Base-by-base conservation (phyloP, 768 basidiomycete species). In the Naganishia vaughanmartiniae region DNA sequence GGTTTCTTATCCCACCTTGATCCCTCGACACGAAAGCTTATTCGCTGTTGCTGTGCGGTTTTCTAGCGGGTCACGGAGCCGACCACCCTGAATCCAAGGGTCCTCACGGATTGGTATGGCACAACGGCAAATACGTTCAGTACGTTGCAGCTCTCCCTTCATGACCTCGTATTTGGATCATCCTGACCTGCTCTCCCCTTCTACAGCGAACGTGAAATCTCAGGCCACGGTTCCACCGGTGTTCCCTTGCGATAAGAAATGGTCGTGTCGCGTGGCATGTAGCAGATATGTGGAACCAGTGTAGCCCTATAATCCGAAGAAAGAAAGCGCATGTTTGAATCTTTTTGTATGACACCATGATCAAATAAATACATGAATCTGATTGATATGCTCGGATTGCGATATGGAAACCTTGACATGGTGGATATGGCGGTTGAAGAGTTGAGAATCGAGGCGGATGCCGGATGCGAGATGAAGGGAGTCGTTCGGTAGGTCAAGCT, bases 81-180 rank as follows among this genome's bases (percentile, higher is more conserved):
- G 53, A 70, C 24, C 60, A 65, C 54, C 51, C 54, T 45, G 71
- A 72, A 30, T 67, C 71, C 36, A 42, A 67, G 45, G 71, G 71
- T 54, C 71, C 71, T 33, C 71, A 72, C 71, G 71, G 71, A 51
- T 36, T 72, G 46, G 71, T 72, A 11, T 72, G 71, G 71, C 57
- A 67, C 57, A 55, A 67, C 66, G 65, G 66, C 45, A 72, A 72
- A 39, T 68, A 67, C 56, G 71, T 72, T 11, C 66, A 70, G 63
- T 65, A 26, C 12, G 63, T 65, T 15, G 42, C 14, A 15, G 42
- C 63, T 31, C 26, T 24, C 24, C 34, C 30, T 7, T 33, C 28
- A 31, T 55, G 4, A 7, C 17, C 54, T 17, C 2, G 11, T 12
- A 15, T 3, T 51, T 7, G 19, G 10, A 31, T 12, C 7, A 33